Conservation (phyloP, 331 rosid genomes). For the Arachis monticola region DNA sequence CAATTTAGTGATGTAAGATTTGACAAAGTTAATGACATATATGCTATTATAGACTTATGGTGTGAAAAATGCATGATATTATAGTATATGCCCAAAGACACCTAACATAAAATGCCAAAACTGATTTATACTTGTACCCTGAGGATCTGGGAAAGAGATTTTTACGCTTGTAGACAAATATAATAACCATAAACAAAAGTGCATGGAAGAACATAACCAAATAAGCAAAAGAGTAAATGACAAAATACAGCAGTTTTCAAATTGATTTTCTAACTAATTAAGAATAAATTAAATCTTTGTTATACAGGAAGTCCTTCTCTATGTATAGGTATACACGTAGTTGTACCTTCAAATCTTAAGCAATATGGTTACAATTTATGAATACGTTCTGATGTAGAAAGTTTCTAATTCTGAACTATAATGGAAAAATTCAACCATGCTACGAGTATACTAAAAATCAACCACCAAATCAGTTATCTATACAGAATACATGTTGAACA, state of each 20-base stretch:
- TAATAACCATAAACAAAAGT: constrained; percentile 16
- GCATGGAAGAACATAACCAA: not conserved
- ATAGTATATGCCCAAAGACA: constrained; percentile 25
- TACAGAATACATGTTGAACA: too few species aligned
- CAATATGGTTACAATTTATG: too few species aligned
- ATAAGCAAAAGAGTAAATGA: constrained; percentile 11
- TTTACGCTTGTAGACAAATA: constrained; percentile 2
- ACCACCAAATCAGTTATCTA: too few species aligned
- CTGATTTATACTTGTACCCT: constrained; percentile 18
- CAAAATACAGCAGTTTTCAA: constrained; percentile 21
- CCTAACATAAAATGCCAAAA: constrained; percentile 38
- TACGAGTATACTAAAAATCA: too few species aligned
- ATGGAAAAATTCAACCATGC: too few species aligned
- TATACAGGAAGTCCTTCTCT: not conserved
- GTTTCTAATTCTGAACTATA: not conserved
- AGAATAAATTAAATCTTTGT: not conserved
- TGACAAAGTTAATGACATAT: constrained; percentile 34
- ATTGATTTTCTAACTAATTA: constrained; percentile 1
- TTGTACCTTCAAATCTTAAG: constrained; percentile 27
- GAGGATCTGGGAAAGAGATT: constrained; percentile 26
- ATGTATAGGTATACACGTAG: not conserved
- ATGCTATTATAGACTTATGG: not conserved
- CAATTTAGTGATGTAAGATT: constrained; percentile 28
- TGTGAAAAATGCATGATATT: constrained; percentile 34
- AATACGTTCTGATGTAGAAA: not conserved